phyloP scores from a whole-genome alignment of 495 filamentous ascomycete species.

The Lichenothelia convexa region DNA sequence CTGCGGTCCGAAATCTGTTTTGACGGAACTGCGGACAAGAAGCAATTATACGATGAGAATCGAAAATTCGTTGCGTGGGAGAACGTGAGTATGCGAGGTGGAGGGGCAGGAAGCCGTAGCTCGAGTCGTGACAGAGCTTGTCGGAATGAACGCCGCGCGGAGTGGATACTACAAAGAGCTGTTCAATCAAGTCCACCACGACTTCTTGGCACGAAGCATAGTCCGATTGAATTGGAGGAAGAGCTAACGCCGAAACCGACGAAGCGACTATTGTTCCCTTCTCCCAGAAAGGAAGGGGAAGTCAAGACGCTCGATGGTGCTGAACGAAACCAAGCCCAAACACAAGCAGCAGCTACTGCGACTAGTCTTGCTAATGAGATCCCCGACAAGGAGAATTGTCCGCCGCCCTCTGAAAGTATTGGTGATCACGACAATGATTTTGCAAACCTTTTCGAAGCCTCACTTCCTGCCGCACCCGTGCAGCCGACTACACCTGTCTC shows the following conservation, averaged over 20 bases:
- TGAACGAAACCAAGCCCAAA: neutral
- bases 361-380: neutral
- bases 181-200: constrained; percentile 57
- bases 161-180: too few species aligned
- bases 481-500: too few species aligned
- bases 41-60: too few species aligned
- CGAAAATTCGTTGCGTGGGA: too few species aligned
- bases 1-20: too few species aligned
- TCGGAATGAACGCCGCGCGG: too few species aligned
- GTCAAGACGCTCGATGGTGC: constrained; percentile 18
- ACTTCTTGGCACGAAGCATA: constrained; percentile 42
- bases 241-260: constrained; percentile 40
- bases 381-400: constrained; percentile 24
- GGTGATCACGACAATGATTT: constrained; percentile 10
- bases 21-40: too few species aligned
- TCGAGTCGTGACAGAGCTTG: too few species aligned
- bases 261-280: constrained; percentile 59
- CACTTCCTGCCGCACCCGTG: too few species aligned
- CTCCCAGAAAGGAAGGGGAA: constrained; percentile 22
- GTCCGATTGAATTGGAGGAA: constrained; percentile 44
- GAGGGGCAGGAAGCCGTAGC: too few species aligned
- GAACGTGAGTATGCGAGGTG: too few species aligned
- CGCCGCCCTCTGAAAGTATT: constrained; percentile 10
- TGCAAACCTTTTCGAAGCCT: constrained; percentile 10
- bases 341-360: neutral